These are phyloP conservation scores for Populus hybrid DNA, from an alignment of 441 rosid genomes.

Conservation along the genomic window DNA sequence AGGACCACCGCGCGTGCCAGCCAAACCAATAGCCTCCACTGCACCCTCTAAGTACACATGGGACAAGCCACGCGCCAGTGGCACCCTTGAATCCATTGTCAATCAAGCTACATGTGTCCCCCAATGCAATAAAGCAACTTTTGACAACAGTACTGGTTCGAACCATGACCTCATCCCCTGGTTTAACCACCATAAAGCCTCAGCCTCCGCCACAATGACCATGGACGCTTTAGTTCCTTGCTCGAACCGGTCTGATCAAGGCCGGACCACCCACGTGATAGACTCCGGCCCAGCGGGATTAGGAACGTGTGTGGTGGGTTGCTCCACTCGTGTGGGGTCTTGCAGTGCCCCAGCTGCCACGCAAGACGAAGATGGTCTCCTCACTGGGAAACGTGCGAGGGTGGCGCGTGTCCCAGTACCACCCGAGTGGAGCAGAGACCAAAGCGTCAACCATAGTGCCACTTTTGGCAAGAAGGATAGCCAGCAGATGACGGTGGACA, in stretches of 20 bases:
- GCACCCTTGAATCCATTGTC: constrained; percentile 89
- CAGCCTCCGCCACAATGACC: constrained; percentile 30
- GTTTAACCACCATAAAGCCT: constrained; percentile 38
- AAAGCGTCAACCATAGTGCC: constrained; percentile 56
- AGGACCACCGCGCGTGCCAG: constrained; percentile 48
- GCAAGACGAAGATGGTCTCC: constrained; percentile 22
- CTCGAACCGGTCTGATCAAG: constrained; percentile 29
- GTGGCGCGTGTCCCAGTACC: constrained; percentile 41
- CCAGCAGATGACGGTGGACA: constrained; percentile 47
- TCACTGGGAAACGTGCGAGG: constrained; percentile 29
- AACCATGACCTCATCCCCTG: constrained; percentile 45
- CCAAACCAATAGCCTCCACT: constrained; percentile 26
- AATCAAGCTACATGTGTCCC: constrained; percentile 70
- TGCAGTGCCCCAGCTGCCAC: constrained; percentile 41
- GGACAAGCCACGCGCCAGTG: constrained; percentile 57
- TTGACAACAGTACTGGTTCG: constrained; percentile 4
- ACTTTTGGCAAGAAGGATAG: constrained; percentile 40
- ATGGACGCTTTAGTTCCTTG: constrained; percentile 70
- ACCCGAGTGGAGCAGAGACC: constrained; percentile 58
- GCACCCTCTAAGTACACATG: constrained; percentile 44
- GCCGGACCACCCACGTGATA: constrained; percentile 6
- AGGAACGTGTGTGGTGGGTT: constrained; percentile 33
- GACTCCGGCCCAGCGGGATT: constrained; percentile 18
- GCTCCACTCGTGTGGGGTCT: constrained; percentile 57
- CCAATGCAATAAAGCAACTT: constrained; percentile 20